Conservation (phyloP, 23 red algal genomes). For the Cyanidiococcus yangmingshanensis region DNA sequence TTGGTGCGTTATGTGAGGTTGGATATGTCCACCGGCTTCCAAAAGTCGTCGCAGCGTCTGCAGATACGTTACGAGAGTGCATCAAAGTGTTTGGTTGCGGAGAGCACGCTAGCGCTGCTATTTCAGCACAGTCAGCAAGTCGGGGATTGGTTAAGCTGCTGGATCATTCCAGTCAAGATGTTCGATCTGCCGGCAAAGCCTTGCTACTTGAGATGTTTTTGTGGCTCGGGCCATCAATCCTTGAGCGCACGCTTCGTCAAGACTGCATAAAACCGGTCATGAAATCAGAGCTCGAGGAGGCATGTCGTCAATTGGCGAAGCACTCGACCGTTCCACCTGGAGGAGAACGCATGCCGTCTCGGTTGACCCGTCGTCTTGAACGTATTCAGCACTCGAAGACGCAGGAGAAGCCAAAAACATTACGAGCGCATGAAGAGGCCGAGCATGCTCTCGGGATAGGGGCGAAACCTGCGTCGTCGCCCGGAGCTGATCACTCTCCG, state of each 20-base stretch:
- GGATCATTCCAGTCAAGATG: slow-evolving; percentile 65
- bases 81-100: slow-evolving; percentile 16
- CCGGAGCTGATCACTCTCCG: background rate
- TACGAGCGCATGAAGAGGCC: background rate
- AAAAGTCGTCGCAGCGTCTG: slow-evolving; percentile 69
- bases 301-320: background rate
- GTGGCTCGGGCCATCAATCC: slow-evolving; percentile 44
- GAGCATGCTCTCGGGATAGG: background rate
- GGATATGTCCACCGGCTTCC: slow-evolving; percentile 62
- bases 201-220: slow-evolving; percentile 61
- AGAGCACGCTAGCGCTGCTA: slow-evolving; percentile 34
- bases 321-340: background rate
- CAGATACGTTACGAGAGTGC: slow-evolving; percentile 45
- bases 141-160: slow-evolving; percentile 56
- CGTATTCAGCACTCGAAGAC: background rate
- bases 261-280: background rate
- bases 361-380: background rate
- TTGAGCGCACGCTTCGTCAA: background rate
- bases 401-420: no score
- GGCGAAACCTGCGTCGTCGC: background rate
- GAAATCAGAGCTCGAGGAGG: background rate
- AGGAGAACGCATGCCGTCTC: slow-evolving; percentile 39
- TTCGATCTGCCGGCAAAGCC: slow-evolving; percentile 74
- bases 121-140: slow-evolving; percentile 48
- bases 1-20: slow-evolving; percentile 35